Evolutionary conservation across 2,329 filamentous ascomycete genomes (phyloP), one percentile per base, ranked within the genome.

Genomic region (Cladosporium velox): DNA sequence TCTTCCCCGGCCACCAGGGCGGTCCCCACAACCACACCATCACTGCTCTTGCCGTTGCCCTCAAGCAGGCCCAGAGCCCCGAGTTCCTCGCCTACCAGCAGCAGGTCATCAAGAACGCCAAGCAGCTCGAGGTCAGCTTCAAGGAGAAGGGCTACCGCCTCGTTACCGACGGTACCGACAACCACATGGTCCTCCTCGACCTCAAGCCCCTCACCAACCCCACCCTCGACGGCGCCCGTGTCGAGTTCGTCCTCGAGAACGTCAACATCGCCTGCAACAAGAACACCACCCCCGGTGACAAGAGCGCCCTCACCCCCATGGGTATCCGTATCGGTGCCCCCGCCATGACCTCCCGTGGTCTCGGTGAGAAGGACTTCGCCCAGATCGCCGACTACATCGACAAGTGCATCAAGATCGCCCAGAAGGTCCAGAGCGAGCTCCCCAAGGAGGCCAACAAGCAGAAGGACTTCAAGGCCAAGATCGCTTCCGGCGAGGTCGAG

Each of bases 191-290:
- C 59, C 89, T 99, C 66, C 82, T 99, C 68, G 95, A 99, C 80
- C 89, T 99, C 71, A 93, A 96, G 79, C 88, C 93, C 28, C 68
- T 73, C 77, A 87, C 91, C 78, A 61, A 61, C 64, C 57, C 64
- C 15, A 86, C 83, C 70, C 88, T 99, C 21, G 95, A 99, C 75
- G 95, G 95, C 75, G 95, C 95, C 66, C 92, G 95, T 80, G 91
- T 98, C 51, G 95, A 99, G 86, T 90, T 92, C 69, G 91, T 99
- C 67, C 90, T 99, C 24, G 95, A 99, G 85, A 91, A 96, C 80
- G 95, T 97, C 82, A 96, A 97, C 86, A 96, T 99, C 80, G 93
- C 95, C 69, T 96, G 93, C 88, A 99, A 99, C 89, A 99, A 99
- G 89, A 99, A 99, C 88, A 90, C 92, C 68, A 95, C 97, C 67